A percentile compares a stretch with the other conserved stretches of the same genome.
phyloP scores from a whole-genome alignment of 805 yeast species.

The Jamesozyma gamospora region DNA sequence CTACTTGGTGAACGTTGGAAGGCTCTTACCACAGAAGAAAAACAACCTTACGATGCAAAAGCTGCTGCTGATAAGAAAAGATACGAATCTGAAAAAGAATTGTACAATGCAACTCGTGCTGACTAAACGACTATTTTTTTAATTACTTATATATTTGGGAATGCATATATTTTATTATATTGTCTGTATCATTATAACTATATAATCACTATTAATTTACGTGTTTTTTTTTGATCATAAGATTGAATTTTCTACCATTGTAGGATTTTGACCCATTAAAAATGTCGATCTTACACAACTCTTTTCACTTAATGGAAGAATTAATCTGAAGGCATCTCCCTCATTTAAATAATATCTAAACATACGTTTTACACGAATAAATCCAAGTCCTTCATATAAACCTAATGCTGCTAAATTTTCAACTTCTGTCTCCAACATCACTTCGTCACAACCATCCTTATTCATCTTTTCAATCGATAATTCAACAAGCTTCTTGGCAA shows the following conservation, averaged over 20 bases:
- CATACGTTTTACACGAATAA: constrained; percentile 62
- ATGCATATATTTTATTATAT: not conserved
- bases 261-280: constrained; percentile 13
- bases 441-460: constrained; percentile 65
- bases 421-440: constrained; percentile 88
- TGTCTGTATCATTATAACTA: not conserved
- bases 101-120: constrained; percentile 38
- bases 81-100: constrained; percentile 90
- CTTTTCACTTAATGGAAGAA: constrained; percentile 65
- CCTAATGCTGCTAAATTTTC: constrained; percentile 60
- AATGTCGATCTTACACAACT: constrained; percentile 49
- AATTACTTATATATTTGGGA: constrained; percentile 37
- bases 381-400: constrained; percentile 68
- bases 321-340: constrained; percentile 84
- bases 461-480: constrained; percentile 57
- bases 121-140: not conserved
- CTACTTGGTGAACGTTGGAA: constrained; percentile 94
- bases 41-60: constrained; percentile 80
- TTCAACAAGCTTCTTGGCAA: constrained; percentile 65
- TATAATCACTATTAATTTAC: not conserved
- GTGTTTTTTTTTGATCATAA: not conserved
- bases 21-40: constrained; percentile 70
- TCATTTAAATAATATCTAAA: constrained; percentile 83
- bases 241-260: not conserved
- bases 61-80: constrained; percentile 95